Evolutionary conservation across 257 asterid species (phyloP), one percentile per base, ranked within the genome.

Genomic region (Dorcoceras hygrometricum): DNA sequence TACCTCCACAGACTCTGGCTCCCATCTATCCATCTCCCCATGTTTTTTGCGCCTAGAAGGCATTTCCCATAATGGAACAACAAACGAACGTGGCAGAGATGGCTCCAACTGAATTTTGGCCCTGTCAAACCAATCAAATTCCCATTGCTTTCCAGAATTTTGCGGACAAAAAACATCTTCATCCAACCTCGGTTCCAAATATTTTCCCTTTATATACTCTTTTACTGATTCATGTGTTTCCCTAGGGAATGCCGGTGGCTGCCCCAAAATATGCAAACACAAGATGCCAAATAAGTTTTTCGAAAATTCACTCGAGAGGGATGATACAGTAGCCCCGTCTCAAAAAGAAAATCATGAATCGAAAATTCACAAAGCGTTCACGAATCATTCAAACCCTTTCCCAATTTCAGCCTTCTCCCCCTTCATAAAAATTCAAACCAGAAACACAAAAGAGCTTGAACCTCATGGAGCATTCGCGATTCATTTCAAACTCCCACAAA

Each of bases 71-170:
- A 75, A 73, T 24, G 99, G 99, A 77, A 90, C 87, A 68, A 93
- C 84, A 48, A 85, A 77, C 31, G 96, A 77, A 11, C 97, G 90
- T 0, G 95, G 91, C 68, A 82, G 64, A 26, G 99, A 90, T 24
- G 94, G 91, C 65, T 93, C 97, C 36, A 83, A 80, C 58, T 76
- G 87, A 73, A 85, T 73, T 73, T 80, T 78, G 51, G 97, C 95
- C 79, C 84, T 82, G 78, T 86, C 95, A 72, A 93, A 93, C 99
- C 99, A 93, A 77, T 93, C 97, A 61, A 90, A 93, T 9, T 93
- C 99, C 99, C 99, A 93, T 65, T 93, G 99, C 74, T 82, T 88
- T 61, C 99, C 99, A 59, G 84, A 84, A 70, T 79, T 88, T 74
- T 90, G 88, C 0, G 95, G 90, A 48, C 88, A 79, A 77, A 93